Evolutionary conservation across 2,329 filamentous ascomycete genomes (phyloP).

Genomic region (Paraphaeosphaeria sporulosa): DNA sequence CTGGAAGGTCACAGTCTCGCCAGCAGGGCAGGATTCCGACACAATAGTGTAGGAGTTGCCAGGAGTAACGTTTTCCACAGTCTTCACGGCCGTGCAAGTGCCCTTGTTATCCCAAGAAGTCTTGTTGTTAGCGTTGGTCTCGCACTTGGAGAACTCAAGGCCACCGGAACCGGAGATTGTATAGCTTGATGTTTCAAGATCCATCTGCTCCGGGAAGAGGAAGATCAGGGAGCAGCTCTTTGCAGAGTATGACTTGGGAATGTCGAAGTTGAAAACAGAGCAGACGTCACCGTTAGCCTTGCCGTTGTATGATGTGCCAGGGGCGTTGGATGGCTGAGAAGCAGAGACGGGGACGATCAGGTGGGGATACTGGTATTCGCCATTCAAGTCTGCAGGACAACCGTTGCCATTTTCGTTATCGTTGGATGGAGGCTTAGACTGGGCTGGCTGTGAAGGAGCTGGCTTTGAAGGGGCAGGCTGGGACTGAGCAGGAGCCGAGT

Average conservation of each 20-base stretch:
- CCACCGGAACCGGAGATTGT: conserved; percentile 62
- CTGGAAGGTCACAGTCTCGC: conserved; percentile 60
- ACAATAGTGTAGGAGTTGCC: conserved; percentile 63
- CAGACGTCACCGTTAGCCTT: conserved; percentile 53
- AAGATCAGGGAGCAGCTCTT: conserved; percentile 71
- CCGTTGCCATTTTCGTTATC: background rate
- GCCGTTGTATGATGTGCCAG: conserved; percentile 65
- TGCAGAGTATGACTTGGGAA: conserved; percentile 61
- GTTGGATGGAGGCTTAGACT: background rate
- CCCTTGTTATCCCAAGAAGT: conserved; percentile 66
- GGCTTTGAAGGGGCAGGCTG: conserved; percentile 9
- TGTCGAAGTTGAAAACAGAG: conserved; percentile 74
- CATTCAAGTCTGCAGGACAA: conserved; percentile 36
- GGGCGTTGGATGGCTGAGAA: conserved; percentile 58
- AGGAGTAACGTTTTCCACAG: conserved; percentile 53
- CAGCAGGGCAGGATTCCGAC: conserved; percentile 63
- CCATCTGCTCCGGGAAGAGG: conserved; percentile 65
- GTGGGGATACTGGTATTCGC: conserved; percentile 60
- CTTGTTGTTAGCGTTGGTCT: conserved; percentile 51
- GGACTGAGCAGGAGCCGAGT: background rate
- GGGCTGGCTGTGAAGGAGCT: background rate
- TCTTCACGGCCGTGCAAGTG: conserved; percentile 48
- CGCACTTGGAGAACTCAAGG: conserved; percentile 62
- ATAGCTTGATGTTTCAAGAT: conserved; percentile 68
- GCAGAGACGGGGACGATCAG: conserved; percentile 69